These are phyloP conservation scores for Punctularia strigosozonata DNA, from an alignment of 768 basidiomycete genomes.

Conservation along the genomic window DNA sequence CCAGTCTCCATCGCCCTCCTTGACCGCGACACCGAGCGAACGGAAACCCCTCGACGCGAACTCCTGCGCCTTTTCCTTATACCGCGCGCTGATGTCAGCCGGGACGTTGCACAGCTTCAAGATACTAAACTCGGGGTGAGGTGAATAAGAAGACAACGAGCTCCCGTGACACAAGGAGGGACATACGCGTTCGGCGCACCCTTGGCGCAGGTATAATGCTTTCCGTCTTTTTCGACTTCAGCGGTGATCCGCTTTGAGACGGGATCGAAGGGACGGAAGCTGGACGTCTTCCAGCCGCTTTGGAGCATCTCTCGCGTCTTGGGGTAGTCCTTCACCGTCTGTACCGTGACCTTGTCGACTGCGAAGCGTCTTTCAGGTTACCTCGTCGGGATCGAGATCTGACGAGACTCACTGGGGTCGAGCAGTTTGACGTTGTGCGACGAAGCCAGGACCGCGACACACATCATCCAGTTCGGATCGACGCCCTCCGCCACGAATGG, in stretches of 20 bases:
- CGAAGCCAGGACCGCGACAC: conserved; percentile 31
- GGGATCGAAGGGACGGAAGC: conserved; percentile 37
- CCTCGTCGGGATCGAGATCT: no score
- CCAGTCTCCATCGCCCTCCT: conserved; percentile 31
- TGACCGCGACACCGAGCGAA: conserved; percentile 32
- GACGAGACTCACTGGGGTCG: conserved; percentile 37
- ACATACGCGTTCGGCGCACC: conserved; percentile 32
- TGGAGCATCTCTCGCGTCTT: conserved; percentile 25
- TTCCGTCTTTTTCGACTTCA: conserved; percentile 32
- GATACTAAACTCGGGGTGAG: conserved; percentile 17
- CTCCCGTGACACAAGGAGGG: not conserved
- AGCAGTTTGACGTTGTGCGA: conserved; percentile 33
- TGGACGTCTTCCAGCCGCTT: conserved; percentile 30
- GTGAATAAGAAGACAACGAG: not conserved
- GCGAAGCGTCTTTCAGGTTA: no score
- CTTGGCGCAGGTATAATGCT: conserved; percentile 29
- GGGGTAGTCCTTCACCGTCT: conserved; percentile 32
- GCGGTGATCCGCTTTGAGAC: conserved; percentile 40
- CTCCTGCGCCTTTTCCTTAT: conserved; percentile 22
- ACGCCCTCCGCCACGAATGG: conserved; percentile 16
- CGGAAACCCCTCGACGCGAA: conserved; percentile 34
- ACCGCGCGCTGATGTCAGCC: conserved; percentile 18
- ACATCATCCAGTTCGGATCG: conserved; percentile 22
- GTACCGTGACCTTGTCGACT: conserved; percentile 35
- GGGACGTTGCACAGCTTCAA: conserved; percentile 26